Conservation (phyloP, 2,329 filamentous ascomycete species). For the Pleomassaria siparia region DNA sequence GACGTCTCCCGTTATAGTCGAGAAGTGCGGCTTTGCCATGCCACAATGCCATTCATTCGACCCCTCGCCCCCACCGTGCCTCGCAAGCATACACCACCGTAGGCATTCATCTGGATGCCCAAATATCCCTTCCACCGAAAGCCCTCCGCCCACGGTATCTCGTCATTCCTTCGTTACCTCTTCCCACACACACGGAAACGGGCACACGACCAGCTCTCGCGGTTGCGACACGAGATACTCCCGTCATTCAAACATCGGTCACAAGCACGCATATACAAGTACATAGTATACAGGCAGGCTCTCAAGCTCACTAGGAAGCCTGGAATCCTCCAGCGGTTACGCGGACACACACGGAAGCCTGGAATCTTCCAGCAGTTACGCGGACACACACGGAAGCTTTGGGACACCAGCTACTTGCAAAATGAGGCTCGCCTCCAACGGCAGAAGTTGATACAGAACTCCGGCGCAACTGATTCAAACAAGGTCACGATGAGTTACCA, state of each 20-base stretch:
- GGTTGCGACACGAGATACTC: conserved; percentile 73
- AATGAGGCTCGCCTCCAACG: conserved; percentile 35
- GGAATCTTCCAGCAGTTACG: conserved; percentile 35
- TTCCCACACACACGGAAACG: conserved; percentile 66
- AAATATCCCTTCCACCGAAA: conserved; percentile 34
- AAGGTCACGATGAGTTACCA: conserved; percentile 29
- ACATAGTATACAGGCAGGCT: conserved; percentile 65
- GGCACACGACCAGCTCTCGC: conserved; percentile 66
- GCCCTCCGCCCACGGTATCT: conserved; percentile 31
- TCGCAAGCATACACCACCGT: background rate
- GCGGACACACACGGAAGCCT: conserved; percentile 34
- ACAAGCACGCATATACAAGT: conserved; percentile 76
- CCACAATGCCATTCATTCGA: conserved; percentile 2
- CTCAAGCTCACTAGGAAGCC: conserved; percentile 31
- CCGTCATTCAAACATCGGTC: conserved; percentile 69
- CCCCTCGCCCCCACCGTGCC: background rate
- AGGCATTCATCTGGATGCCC: conserved; percentile 33
- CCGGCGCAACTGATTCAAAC: conserved; percentile 24
- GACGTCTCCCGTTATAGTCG: conserved; percentile 2
- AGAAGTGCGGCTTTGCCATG: conserved; percentile 7
- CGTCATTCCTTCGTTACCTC: conserved; percentile 62
- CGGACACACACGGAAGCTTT: conserved; percentile 33
- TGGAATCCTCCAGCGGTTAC: conserved; percentile 33
- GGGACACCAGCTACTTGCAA: conserved; percentile 31
- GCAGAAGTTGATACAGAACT: conserved; percentile 32